Percentiles rank a stretch among this genome's conserved stretches.
Evolutionary conservation across 345 rosid species (phyloP).

Genomic region (Melaleuca quinquenervia): DNA sequence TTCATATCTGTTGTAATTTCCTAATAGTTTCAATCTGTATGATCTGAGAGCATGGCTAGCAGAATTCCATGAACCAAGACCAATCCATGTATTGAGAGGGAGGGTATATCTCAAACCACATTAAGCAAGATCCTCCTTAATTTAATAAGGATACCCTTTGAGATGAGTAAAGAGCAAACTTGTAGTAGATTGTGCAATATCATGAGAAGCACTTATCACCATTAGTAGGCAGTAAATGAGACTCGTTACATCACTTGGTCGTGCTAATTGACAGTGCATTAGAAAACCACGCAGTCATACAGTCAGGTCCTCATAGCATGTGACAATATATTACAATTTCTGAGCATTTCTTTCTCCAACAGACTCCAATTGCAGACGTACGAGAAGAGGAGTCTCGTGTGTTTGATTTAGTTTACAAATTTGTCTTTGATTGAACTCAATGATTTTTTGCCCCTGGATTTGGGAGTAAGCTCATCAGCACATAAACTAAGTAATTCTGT

Average conservation of each 20-base stretch:
- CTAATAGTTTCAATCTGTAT: neutral
- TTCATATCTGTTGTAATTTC: neutral
- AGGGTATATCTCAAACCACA: neutral
- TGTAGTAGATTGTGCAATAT: neutral
- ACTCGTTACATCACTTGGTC: too few relatives aligned
- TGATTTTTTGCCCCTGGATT: neutral
- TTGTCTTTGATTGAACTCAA: too few relatives aligned
- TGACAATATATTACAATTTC: too few relatives aligned
- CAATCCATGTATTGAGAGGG: neutral
- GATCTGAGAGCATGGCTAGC: neutral
- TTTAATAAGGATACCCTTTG: neutral
- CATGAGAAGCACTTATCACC: too few relatives aligned
- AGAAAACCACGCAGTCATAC: too few relatives aligned
- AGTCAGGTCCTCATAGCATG: too few relatives aligned
- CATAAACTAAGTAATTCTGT: neutral
- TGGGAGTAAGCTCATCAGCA: neutral
- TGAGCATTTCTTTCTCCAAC: too few relatives aligned
- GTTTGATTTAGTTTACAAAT: too few relatives aligned
- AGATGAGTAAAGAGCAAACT: neutral
- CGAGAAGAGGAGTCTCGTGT: too few relatives aligned
- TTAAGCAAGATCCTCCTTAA: neutral
- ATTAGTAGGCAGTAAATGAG: too few relatives aligned
- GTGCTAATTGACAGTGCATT: too few relatives aligned
- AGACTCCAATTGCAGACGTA: too few relatives aligned
- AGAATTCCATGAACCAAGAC: neutral